Evolutionary conservation across 2,329 filamentous ascomycete genomes (phyloP).

Genomic region (Neurospora crassa): DNA sequence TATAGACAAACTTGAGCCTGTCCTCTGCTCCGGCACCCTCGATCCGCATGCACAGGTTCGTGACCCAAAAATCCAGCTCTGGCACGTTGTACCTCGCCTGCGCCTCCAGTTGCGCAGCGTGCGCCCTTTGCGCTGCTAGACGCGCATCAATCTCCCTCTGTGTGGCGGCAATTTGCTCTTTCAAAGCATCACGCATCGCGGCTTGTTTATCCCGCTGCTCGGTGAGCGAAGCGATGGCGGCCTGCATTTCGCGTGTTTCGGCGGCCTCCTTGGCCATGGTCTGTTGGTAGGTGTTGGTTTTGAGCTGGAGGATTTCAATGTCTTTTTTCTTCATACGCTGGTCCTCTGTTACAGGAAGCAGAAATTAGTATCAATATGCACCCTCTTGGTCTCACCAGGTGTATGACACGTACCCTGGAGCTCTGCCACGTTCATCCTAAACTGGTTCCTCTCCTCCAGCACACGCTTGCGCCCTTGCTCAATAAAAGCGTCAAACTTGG

Average conservation of each 20-base stretch:
- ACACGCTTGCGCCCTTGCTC: slow-evolving; percentile 84
- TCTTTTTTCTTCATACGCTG: slow-evolving; percentile 81
- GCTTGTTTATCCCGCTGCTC: slow-evolving; percentile 52
- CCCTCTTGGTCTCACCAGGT: neutral
- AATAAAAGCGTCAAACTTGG: slow-evolving; percentile 87
- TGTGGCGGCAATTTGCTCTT: slow-evolving; percentile 54
- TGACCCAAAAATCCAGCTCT: slow-evolving; percentile 93
- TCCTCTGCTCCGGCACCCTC: slow-evolving; percentile 81
- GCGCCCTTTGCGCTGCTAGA: slow-evolving; percentile 61
- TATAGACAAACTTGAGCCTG: slow-evolving; percentile 81
- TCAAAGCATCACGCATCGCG: slow-evolving; percentile 45
- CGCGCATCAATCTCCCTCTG: slow-evolving; percentile 61
- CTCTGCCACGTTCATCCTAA: slow-evolving; percentile 82
- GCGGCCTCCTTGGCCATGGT: slow-evolving; percentile 67
- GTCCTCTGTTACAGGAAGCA: slow-evolving; percentile 53
- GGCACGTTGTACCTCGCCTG: slow-evolving; percentile 85
- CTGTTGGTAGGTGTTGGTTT: slow-evolving; percentile 60
- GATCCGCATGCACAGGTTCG: slow-evolving; percentile 78
- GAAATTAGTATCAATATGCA: neutral
- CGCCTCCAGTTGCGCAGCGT: slow-evolving; percentile 66
- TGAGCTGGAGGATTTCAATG: slow-evolving; percentile 71
- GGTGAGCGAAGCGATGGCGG: slow-evolving; percentile 47
- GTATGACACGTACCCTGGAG: slow-evolving; percentile 58
- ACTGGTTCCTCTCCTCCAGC: slow-evolving; percentile 87
- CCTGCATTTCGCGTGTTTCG: slow-evolving; percentile 67